Evolutionary conservation across 306 rosid genomes (phyloP).

Genomic region (Prosopis cineraria): DNA sequence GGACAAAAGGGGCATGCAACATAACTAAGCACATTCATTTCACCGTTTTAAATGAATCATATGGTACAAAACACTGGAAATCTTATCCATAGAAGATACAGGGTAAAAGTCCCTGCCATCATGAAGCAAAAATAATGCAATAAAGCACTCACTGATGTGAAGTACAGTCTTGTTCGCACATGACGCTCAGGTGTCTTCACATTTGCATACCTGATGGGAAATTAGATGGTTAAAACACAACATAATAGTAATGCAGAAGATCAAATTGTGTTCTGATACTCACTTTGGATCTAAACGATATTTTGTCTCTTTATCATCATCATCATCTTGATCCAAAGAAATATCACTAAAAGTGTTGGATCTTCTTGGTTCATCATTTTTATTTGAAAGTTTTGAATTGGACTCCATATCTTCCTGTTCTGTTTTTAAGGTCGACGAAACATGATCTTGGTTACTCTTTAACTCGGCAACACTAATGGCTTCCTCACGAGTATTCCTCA

Average conservation of each 20-base stretch:
- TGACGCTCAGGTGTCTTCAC: slow-evolving; percentile 97
- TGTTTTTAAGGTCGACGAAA: slow-evolving; percentile 31
- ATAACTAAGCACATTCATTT: background rate
- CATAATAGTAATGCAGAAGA: slow-evolving; percentile 15
- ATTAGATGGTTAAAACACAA: slow-evolving; percentile 22
- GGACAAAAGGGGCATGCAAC: slow-evolving; percentile 12
- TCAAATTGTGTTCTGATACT: slow-evolving; percentile 24
- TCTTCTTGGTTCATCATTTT: slow-evolving; percentile 71
- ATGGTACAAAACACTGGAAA: background rate
- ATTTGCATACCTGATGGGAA: slow-evolving; percentile 85
- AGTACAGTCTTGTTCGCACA: slow-evolving; percentile 95
- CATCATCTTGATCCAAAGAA: slow-evolving; percentile 88
- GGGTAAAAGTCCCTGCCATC: slow-evolving; percentile 5
- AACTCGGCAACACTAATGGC: slow-evolving; percentile 88
- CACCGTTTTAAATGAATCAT: background rate
- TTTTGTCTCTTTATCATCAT: slow-evolving; percentile 90
- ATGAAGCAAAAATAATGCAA: slow-evolving; percentile 4
- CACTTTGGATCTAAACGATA: slow-evolving; percentile 98
- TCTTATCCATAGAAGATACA: background rate
- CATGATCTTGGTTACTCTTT: slow-evolving; percentile 65
- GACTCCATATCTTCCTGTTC: slow-evolving; percentile 67
- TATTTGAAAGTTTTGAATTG: slow-evolving; percentile 51
- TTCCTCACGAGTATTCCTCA: slow-evolving; percentile 96
- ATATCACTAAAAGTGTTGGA: slow-evolving; percentile 49
- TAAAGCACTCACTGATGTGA: slow-evolving; percentile 82